Base-by-base conservation (phyloP, 176 grass and related monocot species). In the Rhynchospora breviuscula region DNA sequence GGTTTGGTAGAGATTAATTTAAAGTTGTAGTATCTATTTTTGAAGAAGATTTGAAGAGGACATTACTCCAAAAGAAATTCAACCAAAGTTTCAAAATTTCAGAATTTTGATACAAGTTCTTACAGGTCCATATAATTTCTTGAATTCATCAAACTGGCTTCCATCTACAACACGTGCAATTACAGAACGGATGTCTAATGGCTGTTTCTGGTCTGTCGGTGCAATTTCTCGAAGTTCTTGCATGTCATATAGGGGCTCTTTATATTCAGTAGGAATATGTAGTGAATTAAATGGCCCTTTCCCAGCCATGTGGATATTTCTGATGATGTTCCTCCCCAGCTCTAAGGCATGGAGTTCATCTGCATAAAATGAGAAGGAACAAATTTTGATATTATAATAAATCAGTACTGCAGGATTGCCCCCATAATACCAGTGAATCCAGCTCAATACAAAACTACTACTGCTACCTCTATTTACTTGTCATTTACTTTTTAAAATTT, bases 141-240 rank as follows among this genome's bases (percentile, higher is more conserved):
- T 98, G 88, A 98, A 98, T 88, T 98, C 95, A 78, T 98, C 95
- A 61, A 98, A 98, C 87, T 94, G 89, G 66, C 95, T 95, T 66
- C 92, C 91, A 86, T 98, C 95, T 59, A 93, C 91, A 84, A 89
- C 84, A 59, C 89, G 86, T 75, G 92, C 89, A 93, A 98, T 98
- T 54, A 98, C 83, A 56, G 89, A 93, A 35, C 92, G 89, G 82
- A 98, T 87, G 79, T 98, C 95, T 77, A 98, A 91, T 68, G 91
- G 84, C 67, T 93, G 95, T 70, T 91, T 98, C 84, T 86, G 63
- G 90, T 98, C 95, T 69, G 84, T 67, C 43, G 95, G 95, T 80
- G 92, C 95, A 72, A 98, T 98, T 59, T 89, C 72, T 35, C 64
- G 65, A 88, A 98, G 95, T 80, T 98, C 95, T n/a, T 91, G 48